Evolutionary conservation across 129 eudicot species (phyloP).

Genomic region (Artemisia annua): DNA sequence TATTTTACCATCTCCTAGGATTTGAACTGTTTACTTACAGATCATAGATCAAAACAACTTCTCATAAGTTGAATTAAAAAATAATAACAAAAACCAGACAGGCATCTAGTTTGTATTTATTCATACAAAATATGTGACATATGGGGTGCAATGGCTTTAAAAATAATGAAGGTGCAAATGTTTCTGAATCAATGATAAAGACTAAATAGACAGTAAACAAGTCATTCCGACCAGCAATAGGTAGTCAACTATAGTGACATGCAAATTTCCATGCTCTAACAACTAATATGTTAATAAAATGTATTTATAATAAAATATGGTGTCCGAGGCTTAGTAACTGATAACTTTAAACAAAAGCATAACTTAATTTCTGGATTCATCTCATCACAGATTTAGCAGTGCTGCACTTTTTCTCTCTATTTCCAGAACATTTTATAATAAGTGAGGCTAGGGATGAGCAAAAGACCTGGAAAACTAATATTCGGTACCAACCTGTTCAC

Average conservation of each 20-base stretch:
- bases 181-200: neutral
- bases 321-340: neutral
- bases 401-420: neutral
- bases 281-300: too few species aligned
- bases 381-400: conserved; percentile 2
- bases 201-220: too few species aligned
- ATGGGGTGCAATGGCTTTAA: too few species aligned
- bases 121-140: neutral
- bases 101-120: conserved; percentile 7
- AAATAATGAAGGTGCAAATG: too few species aligned
- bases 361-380: neutral
- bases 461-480: too few species aligned
- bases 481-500: too few species aligned
- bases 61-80: neutral
- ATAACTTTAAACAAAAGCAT: neutral
- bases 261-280: neutral
- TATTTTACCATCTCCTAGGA: neutral
- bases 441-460: neutral
- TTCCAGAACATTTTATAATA: neutral
- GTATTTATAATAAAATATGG: too few species aligned
- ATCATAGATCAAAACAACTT: conserved; percentile 7
- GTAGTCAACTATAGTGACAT: neutral
- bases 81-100: neutral
- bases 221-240: too few species aligned
- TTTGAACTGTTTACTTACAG: neutral